phyloP scores from a whole-genome alignment of 345 rosid species.

The Ceriops decandra region DNA sequence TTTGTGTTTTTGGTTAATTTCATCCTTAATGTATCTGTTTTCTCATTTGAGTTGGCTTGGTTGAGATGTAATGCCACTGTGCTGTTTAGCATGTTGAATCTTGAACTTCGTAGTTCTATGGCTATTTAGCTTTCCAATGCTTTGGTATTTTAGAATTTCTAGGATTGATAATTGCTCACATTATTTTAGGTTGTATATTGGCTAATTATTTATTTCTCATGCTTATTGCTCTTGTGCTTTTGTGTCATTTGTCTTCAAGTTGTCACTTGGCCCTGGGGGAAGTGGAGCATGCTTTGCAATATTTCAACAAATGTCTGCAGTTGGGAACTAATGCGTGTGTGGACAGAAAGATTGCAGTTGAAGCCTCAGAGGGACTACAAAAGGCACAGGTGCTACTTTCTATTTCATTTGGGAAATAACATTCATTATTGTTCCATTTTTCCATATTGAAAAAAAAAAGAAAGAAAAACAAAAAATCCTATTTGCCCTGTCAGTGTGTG shows the following conservation, averaged over 20 bases:
- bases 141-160: neutral
- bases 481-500: neutral
- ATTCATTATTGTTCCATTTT: no score
- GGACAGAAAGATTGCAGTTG: slow-evolving; percentile 73
- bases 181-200: slow-evolving; percentile 1
- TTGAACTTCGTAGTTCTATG: neutral
- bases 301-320: slow-evolving; percentile 75
- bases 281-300: slow-evolving; percentile 66
- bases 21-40: no score
- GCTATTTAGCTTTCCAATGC: neutral
- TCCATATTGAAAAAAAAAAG: no score
- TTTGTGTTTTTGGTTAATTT: neutral
- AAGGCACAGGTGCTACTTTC: slow-evolving; percentile 63
- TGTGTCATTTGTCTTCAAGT: slow-evolving; percentile 36
- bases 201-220: slow-evolving; percentile 3
- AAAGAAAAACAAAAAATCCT: no score
- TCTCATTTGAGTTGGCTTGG: neutral
- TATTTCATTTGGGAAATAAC: neutral
- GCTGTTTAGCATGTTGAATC: neutral
- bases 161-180: neutral
- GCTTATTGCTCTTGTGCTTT: slow-evolving; percentile 19
- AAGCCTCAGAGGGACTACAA: slow-evolving; percentile 90
- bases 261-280: slow-evolving; percentile 94
- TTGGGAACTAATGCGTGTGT: slow-evolving; percentile 69
- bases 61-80: slow-evolving; percentile 6